Base-by-base conservation (phyloP, 2,329 filamentous ascomycete genomes). In the Colletotrichum echinochloae region DNA sequence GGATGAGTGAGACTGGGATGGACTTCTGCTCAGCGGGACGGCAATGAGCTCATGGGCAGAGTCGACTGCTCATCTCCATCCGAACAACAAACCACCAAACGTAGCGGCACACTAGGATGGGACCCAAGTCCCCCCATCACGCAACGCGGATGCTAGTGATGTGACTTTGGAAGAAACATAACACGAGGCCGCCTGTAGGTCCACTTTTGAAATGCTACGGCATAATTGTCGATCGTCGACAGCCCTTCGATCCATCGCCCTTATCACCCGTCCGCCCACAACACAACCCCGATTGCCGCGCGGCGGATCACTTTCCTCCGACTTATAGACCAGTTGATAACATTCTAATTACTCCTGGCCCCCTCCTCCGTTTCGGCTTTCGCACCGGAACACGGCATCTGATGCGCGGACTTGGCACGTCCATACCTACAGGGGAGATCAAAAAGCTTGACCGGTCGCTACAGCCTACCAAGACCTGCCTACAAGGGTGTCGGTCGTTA, bases 391-490 rank as follows among this genome's bases (percentile, higher is more conserved):
- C 30, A 63, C 67, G 64, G 64, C 64, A 63, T 52, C 37, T 70
- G 64, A 54, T 67, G 67, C 30, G 67, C 64, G 64, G 67, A 28
- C 67, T 70, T 70, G 67, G 67, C 67, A 63, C 46, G 30, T 55
- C 56, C 41, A 60, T 44, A 23, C 48, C 28, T 39, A 41, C 64
- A 57, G 52, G 64, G 64, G 37, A 63, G 62, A 63, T 63, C 52
- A 67, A 70, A 67, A 70, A 70, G 67, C 67, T 70, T 70, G 67
- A 62, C 52, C 67, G 51, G 57, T 70, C 67, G 64, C 44, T 67
- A n/a, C n/a, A n/a, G n/a, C n/a, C n/a, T n/a, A 63, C 66, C 51
- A 57, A 70, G 44, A 44, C 52, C 63, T 23, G 20, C 26, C 23
- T 23, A 35, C 56, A 66, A 57, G 51, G 62, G 56, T 54, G 20